Conservation (phyloP, 805 yeast species). For the Metschnikowia sp. region DNA sequence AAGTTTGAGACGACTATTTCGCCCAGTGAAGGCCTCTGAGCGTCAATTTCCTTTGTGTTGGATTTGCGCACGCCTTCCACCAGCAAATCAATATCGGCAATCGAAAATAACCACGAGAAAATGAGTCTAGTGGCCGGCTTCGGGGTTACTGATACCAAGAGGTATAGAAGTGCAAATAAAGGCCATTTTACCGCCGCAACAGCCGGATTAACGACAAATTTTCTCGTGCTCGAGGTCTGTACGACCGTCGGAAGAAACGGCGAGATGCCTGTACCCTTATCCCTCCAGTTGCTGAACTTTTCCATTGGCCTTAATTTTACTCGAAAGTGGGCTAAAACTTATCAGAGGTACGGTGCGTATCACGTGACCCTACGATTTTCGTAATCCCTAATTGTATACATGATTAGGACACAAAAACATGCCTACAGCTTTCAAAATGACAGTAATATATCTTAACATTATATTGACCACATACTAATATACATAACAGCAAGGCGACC, state of each 20-base stretch:
- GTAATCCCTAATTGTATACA: no score
- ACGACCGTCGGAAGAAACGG: constrained; percentile 69
- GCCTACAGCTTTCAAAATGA: neutral
- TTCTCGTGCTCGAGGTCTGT: constrained; percentile 16
- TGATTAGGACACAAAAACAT: neutral
- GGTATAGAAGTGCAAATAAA: constrained; percentile 15
- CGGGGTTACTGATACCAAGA: constrained; percentile 19
- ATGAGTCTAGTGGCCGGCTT: constrained; percentile 18
- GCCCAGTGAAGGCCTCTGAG: constrained; percentile 37
- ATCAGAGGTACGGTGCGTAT: neutral
- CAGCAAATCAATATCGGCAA: constrained; percentile 34
- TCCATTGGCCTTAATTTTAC: constrained; percentile 10
- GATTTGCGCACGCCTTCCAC: constrained; percentile 52
- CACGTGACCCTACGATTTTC: neutral
- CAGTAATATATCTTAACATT: constrained; percentile 17
- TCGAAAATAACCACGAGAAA: constrained; percentile 29
- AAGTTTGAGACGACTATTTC: constrained; percentile 58
- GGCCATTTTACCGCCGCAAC: constrained; percentile 31
- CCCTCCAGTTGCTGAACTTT: constrained; percentile 73
- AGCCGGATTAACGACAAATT: constrained; percentile 11
- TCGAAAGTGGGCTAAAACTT: neutral
- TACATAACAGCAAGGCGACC: constrained; percentile 21
- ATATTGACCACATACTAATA: constrained; percentile 25
- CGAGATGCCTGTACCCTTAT: constrained; percentile 89
- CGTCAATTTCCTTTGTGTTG: constrained; percentile 28